phyloP scores from a whole-genome alignment of 257 asterid species.

The Linaria vulgaris region DNA sequence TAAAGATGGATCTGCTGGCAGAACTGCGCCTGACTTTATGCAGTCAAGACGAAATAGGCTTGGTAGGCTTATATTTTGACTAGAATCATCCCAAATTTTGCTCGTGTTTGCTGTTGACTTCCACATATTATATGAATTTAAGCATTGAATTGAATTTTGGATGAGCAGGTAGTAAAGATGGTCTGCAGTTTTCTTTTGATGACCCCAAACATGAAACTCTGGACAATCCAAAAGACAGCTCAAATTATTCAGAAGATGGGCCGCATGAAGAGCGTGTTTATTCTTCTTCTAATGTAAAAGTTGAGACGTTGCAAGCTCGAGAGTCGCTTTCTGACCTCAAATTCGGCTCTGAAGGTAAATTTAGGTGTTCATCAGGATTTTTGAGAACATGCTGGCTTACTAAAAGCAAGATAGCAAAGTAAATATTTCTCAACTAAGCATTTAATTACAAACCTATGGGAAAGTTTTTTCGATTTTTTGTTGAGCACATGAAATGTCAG shows the following conservation, averaged over 20 bases:
- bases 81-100: not conserved
- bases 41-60: conserved; percentile 63
- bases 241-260: conserved; percentile 24
- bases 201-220: conserved; percentile 58
- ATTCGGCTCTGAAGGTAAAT: conserved; percentile 45
- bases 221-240: conserved; percentile 34
- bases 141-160: not conserved
- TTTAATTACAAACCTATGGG: too few relatives aligned
- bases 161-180: conserved; percentile 65
- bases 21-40: conserved; percentile 47
- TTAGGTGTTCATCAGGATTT: conserved; percentile 2
- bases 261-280: conserved; percentile 35
- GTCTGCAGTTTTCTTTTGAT: conserved; percentile 44
- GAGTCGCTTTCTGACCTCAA: conserved; percentile 44
- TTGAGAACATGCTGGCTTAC: too few relatives aligned
- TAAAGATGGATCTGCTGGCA: conserved; percentile 72
- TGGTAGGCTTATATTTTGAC: conserved; percentile 43
- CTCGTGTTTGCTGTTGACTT: conserved; percentile 2
- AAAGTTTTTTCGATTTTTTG: too few relatives aligned
- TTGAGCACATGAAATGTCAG: too few relatives aligned
- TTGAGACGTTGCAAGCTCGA: conserved; percentile 37
- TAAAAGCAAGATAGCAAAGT: too few relatives aligned
- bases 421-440: too few relatives aligned
- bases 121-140: not conserved
- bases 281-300: conserved; percentile 28